Conservation (phyloP, 140 eudicot species). For the Flaveria floridana region DNA sequence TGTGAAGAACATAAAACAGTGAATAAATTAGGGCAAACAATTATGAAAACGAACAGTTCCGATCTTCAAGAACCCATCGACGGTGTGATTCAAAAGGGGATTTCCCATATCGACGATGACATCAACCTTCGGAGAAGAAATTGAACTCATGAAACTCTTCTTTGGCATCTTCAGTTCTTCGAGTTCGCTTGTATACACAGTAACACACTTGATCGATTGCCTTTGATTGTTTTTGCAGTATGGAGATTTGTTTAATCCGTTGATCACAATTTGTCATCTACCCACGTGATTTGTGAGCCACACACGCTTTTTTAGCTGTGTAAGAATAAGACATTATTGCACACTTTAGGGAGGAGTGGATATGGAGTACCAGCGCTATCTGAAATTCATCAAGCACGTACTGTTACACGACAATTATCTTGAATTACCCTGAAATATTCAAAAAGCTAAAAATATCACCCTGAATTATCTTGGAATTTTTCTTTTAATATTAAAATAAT, state of each 20-base stretch:
- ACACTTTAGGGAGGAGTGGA: not conserved
- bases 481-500: no score
- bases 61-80: conserved; percentile 87
- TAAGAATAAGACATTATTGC: not conserved
- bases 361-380: no score
- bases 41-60: conserved; percentile 53
- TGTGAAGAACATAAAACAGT: not conserved
- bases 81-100: conserved; percentile 64
- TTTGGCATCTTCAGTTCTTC: conserved; percentile 47
- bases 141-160: conserved; percentile 40
- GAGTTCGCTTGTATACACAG: conserved; percentile 5
- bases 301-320: conserved; percentile 15
- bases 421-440: no score
- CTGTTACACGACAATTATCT: no score
- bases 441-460: no score
- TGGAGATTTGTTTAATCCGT: not conserved
- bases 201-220: not conserved
- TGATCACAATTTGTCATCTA: conserved; percentile 23
- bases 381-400: no score
- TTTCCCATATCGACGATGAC: conserved; percentile 59
- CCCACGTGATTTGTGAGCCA: conserved; percentile 29
- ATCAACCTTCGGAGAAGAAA: conserved; percentile 64
- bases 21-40: conserved; percentile 2
- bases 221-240: conserved; percentile 25
- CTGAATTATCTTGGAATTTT: no score